Base-by-base conservation (phyloP, 2,329 filamentous ascomycete species). In the Sporothrix pseudoabietina region DNA sequence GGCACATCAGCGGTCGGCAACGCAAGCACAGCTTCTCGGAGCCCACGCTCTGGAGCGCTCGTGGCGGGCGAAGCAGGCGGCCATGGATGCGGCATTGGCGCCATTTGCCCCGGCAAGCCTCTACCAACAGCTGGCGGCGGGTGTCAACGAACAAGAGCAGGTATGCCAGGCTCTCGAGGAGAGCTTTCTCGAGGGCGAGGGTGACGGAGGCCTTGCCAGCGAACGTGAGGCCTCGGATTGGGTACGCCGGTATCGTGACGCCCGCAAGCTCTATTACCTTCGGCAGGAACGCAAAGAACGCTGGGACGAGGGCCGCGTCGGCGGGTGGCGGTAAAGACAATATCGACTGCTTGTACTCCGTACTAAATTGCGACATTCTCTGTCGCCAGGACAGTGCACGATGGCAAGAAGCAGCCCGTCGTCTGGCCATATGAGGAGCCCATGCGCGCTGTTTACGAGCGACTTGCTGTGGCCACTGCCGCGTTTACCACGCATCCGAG, bases 241-340 rank as follows among this genome's bases (percentile, higher is more conserved):
- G 90, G 89, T 97, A 26, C 87, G 91, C 78, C 85, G 92, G 78
- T 92, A 97, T 76, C 87, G 94, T 77, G 94, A 95, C 77, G 92
- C 92, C 10, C 92, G 91, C 79, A 92, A 92, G 77, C 84, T 92
- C 73, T 91, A 91, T 75, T 97, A 96, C 79, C 84, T 94, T 71
- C 87, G 96, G 73, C 90, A 91, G 79, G 96, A 98, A 84, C 88
- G 93, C 77, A 97, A 94, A 82, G 92, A 94, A 78, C 87, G 96
- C 78, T 98, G 96, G 96, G 96, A 98, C 80, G 95, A 98, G 82
- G 94, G 95, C 32, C 87, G 95, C 77, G 95, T 98, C 47, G 95
- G 95, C 12, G 96, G 96, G 0, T 98, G 96, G 96, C 88, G 95
- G 79, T 95, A 73, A 39, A 59, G 52, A 7, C 19, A 22, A 14